Evolutionary conservation across 1,284 basidiomycete species (phyloP).

Genomic region (Schizophyllum amplum): DNA sequence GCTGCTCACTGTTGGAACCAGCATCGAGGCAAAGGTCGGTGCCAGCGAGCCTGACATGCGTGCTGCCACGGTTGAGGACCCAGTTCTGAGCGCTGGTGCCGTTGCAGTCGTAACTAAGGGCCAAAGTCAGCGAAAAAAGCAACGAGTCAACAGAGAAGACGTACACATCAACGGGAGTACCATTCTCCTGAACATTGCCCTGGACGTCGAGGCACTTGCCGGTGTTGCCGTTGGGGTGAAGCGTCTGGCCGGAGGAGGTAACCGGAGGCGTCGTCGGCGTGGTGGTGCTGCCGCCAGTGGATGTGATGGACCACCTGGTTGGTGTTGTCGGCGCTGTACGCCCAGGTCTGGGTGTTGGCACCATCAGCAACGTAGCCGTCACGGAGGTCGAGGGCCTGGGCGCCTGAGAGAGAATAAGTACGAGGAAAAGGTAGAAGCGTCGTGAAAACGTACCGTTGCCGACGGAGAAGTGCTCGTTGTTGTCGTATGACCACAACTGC

Average conservation of each 20-base stretch:
- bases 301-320: background rate
- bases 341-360: background rate
- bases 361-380: background rate
- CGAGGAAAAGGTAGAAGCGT: background rate
- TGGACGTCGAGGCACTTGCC: background rate
- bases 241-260: background rate
- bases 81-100: slow-evolving; percentile 18
- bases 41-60: background rate
- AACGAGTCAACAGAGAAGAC: background rate
- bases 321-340: background rate
- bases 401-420: background rate
- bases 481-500: background rate
- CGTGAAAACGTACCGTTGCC: background rate
- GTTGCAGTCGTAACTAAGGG: slow-evolving; percentile 29
- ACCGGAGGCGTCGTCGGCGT: background rate
- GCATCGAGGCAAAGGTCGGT: background rate
- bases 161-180: slow-evolving; percentile 19
- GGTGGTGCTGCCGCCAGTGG: background rate
- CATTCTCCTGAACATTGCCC: background rate
- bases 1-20: slow-evolving; percentile 3
- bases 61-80: slow-evolving; percentile 15
- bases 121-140: background rate
- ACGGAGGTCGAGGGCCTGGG: slow-evolving; percentile 3
- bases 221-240: background rate
- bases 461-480: background rate